Conservation (phyloP, 306 rosid species). For the Medicago arabica region DNA sequence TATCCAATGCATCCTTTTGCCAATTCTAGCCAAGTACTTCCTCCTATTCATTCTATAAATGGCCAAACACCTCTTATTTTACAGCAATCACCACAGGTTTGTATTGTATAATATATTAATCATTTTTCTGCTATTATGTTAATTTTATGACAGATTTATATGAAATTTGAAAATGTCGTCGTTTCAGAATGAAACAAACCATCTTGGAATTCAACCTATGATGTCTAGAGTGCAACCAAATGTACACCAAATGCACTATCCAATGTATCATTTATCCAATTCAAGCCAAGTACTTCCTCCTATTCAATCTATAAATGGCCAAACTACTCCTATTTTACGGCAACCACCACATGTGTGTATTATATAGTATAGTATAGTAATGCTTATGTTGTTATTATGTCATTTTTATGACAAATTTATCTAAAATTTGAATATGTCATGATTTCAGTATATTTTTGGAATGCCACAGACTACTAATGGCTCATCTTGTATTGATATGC, state of each 20-base stretch:
- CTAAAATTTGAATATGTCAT: neutral
- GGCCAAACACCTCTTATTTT: too few species aligned
- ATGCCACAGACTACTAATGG: neutral
- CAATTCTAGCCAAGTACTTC: too few species aligned
- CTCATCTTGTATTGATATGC: neutral
- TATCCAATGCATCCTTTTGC: too few species aligned
- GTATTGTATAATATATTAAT: too few species aligned
- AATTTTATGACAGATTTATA: too few species aligned
- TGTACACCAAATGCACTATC: neutral
- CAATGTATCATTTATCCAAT: neutral
- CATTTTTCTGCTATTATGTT: neutral
- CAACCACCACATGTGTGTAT: neutral
- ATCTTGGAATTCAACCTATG: neutral
- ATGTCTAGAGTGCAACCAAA: neutral
- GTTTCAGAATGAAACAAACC: too few species aligned
- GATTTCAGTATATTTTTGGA: neutral
- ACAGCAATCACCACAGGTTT: neutral
- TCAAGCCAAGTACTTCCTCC: neutral
- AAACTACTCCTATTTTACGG: neutral
- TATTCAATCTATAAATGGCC: neutral
- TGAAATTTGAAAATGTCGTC: neutral
- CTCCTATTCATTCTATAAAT: too few species aligned
- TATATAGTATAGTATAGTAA: too few species aligned
- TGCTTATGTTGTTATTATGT: too few species aligned
- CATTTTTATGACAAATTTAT: too few species aligned